These are phyloP conservation scores for Pleurotus ostreatus DNA, from an alignment of 768 basidiomycete genomes.

Conservation along the genomic window DNA sequence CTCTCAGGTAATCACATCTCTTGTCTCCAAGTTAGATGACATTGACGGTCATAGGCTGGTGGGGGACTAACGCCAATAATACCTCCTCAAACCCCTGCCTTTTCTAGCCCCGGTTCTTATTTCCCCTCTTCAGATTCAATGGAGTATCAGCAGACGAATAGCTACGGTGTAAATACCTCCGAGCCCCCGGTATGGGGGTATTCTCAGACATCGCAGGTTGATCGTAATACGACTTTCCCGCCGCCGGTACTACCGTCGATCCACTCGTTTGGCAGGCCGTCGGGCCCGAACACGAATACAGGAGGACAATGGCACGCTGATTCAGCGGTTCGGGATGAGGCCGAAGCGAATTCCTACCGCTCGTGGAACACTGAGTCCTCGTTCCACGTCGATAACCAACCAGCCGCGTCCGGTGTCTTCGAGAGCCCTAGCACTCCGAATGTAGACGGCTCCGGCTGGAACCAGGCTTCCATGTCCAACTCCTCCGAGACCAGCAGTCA, in stretches of 20 bases:
- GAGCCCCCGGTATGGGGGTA: slow-evolving; percentile 59
- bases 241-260: slow-evolving; percentile 52
- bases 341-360: slow-evolving; percentile 41
- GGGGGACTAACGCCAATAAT: slow-evolving; percentile 9
- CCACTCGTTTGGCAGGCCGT: slow-evolving; percentile 43
- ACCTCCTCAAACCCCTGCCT: slow-evolving; percentile 8
- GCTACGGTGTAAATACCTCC: slow-evolving; percentile 38
- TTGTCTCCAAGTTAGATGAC: background rate
- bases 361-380: slow-evolving; percentile 41
- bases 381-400: slow-evolving; percentile 27
- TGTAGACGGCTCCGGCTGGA: slow-evolving; percentile 32
- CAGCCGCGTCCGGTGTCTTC: slow-evolving; percentile 22
- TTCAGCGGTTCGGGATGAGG: slow-evolving; percentile 22
- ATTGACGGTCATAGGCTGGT: slow-evolving; percentile 2
- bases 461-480: slow-evolving; percentile 13
- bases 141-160: slow-evolving; percentile 34
- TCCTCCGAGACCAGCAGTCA: background rate
- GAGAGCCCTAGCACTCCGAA: slow-evolving; percentile 24
- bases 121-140: slow-evolving; percentile 28
- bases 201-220: slow-evolving; percentile 30
- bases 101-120: slow-evolving; percentile 9
- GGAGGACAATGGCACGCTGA: slow-evolving; percentile 13
- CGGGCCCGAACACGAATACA: slow-evolving; percentile 14
- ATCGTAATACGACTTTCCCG: slow-evolving; percentile 44
- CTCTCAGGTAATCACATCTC: slow-evolving; percentile 25